These are phyloP conservation scores for Botrytis galanthina DNA, from an alignment of 2,329 filamentous ascomycete species.

Conservation along the genomic window DNA sequence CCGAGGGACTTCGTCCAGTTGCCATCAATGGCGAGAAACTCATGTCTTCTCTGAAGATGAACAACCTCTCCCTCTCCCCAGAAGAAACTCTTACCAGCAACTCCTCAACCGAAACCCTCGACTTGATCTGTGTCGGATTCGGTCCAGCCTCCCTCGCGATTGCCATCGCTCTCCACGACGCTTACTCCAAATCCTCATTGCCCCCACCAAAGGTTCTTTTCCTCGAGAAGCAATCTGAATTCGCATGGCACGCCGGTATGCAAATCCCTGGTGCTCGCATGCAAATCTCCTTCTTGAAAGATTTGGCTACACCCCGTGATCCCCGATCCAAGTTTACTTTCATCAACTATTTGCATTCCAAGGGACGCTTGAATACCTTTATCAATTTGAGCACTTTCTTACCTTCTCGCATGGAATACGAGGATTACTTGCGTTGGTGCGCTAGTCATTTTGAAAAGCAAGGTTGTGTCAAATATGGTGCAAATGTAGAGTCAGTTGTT, in stretches of 20 bases:
- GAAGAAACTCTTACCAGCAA: slow-evolving; percentile 4
- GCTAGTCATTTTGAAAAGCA: slow-evolving; percentile 66
- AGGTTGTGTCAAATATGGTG: slow-evolving; percentile 65
- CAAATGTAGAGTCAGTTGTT: slow-evolving; percentile 66
- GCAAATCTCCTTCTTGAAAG: slow-evolving; percentile 98
- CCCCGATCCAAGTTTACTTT: slow-evolving; percentile 92
- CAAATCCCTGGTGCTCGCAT: slow-evolving; percentile 88
- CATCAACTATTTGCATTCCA: slow-evolving; percentile 84
- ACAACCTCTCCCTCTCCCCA: slow-evolving; percentile 14
- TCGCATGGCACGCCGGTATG: slow-evolving; percentile 96
- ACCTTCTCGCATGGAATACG: slow-evolving; percentile 82
- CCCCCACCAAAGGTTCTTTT: slow-evolving; percentile 71
- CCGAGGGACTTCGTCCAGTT: slow-evolving; percentile 12
- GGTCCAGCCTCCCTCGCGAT: slow-evolving; percentile 88
- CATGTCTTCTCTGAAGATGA: slow-evolving; percentile 4
- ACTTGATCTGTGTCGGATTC: slow-evolving; percentile 89
- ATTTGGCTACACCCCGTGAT: slow-evolving; percentile 84
- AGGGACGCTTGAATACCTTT: slow-evolving; percentile 81
- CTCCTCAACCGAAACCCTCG: slow-evolving; percentile 61
- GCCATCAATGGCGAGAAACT: slow-evolving; percentile 15
- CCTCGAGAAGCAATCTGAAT: slow-evolving; percentile 77
- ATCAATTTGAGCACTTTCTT: slow-evolving; percentile 88
- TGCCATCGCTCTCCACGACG: slow-evolving; percentile 83
- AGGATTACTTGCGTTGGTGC: slow-evolving; percentile 95
- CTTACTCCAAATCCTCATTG: slow-evolving; percentile 48